These are phyloP conservation scores for Saccharomycopsis selenospora DNA, from an alignment of 805 yeast genomes.

Conservation along the genomic window DNA sequence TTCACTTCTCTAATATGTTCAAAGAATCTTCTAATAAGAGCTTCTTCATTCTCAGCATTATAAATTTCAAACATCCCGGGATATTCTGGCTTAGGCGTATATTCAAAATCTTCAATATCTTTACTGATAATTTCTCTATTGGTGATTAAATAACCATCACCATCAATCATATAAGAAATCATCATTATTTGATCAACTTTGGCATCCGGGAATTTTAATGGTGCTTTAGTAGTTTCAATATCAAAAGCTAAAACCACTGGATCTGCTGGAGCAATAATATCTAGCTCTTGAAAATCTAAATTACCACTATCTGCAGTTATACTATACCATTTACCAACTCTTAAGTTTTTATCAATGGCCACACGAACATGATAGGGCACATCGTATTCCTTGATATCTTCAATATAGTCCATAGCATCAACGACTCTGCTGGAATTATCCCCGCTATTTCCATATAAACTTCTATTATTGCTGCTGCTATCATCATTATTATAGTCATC, in stretches of 20 bases:
- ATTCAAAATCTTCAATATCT: constrained; percentile 95
- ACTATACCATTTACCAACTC: constrained; percentile 95
- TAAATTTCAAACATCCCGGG: constrained; percentile 85
- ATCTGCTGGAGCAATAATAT: constrained; percentile 89
- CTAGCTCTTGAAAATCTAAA: constrained; percentile 52
- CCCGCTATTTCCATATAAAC: constrained; percentile 22
- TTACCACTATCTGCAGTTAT: constrained; percentile 59
- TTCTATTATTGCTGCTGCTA: constrained; percentile 20
- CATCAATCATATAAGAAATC: constrained; percentile 99
- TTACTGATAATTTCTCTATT: constrained; percentile 90
- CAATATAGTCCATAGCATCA: constrained; percentile 57
- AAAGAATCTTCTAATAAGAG: constrained; percentile 66
- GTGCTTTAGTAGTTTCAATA: constrained; percentile 95
- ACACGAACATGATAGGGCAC: constrained; percentile 96
- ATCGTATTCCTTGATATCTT: constrained; percentile 87
- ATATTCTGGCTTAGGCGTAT: constrained; percentile 94
- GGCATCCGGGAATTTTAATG: constrained; percentile 91
- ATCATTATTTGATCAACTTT: constrained; percentile 91
- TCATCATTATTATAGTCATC: constrained; percentile 29
- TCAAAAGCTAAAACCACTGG: constrained; percentile 96
- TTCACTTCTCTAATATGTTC: constrained; percentile 81
- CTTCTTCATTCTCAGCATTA: constrained; percentile 82
- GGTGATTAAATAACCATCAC: constrained; percentile 89
- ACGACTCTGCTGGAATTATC: constrained; percentile 23
- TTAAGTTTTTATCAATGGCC: constrained; percentile 76